A percentile compares a stretch with the other conserved stretches of the same genome.
These are phyloP conservation scores for Akanthomyces uredinophilus DNA, from an alignment of 2,329 filamentous ascomycete genomes.

Conservation along the genomic window DNA sequence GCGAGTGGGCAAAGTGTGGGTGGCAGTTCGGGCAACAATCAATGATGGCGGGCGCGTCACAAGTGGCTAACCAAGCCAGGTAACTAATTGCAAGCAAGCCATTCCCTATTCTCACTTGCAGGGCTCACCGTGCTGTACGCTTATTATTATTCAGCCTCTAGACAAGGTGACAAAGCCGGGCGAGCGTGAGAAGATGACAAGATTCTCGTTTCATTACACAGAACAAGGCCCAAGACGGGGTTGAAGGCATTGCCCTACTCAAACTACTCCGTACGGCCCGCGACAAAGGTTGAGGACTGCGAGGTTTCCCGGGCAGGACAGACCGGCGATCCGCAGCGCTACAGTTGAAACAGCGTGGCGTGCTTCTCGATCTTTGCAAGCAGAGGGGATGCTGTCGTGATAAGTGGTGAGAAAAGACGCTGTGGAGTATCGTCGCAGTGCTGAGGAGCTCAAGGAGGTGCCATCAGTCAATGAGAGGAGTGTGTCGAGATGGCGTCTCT, in stretches of 20 bases:
- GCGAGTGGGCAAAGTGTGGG: not conserved
- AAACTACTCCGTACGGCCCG: not conserved
- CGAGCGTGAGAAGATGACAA: not conserved
- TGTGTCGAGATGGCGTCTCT: not conserved
- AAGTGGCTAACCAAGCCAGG: not conserved
- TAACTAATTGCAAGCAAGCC: not conserved
- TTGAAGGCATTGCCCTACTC: not conserved
- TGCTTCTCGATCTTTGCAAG: constrained; percentile 21
- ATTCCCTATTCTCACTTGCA: not conserved
- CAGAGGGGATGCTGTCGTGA: not conserved
- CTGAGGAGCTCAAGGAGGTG: not conserved
- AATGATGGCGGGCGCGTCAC: not conserved
- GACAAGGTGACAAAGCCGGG: not conserved
- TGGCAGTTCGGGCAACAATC: constrained; percentile 4
- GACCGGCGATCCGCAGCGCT: constrained; percentile 17
- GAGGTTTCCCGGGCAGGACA: not conserved
- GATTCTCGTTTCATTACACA: not conserved
- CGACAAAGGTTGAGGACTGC: not conserved
- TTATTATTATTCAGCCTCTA: not conserved
- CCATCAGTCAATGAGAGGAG: constrained; percentile 3
- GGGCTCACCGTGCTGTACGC: not conserved
- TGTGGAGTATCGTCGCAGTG: constrained; percentile 5
- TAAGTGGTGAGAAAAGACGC: not conserved
- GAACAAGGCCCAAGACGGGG: not conserved
- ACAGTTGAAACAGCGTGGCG: constrained; percentile 22